Evolutionary conservation across 345 rosid genomes (phyloP).

Genomic region (Salix koriyanagi): DNA sequence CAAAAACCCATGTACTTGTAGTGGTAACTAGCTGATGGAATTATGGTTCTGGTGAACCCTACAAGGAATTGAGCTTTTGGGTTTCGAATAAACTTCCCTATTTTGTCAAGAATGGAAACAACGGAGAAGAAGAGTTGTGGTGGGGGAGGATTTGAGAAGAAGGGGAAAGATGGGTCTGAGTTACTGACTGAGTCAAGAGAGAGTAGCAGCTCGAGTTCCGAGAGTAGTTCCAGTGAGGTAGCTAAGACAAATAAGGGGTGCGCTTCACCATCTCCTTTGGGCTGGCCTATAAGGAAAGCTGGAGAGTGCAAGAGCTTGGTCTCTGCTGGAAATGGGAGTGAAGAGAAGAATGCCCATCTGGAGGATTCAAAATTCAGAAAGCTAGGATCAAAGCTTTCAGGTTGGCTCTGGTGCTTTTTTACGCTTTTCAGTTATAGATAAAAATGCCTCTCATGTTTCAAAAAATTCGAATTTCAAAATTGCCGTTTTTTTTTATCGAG

Average conservation of each 20-base stretch:
- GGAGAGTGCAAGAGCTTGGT: slow-evolving; percentile 39
- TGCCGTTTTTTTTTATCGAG: neutral
- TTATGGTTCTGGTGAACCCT: slow-evolving; percentile 7
- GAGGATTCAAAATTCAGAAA: slow-evolving; percentile 40
- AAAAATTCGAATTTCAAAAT: neutral
- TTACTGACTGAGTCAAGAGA: slow-evolving; percentile 48
- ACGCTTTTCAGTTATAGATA: neutral
- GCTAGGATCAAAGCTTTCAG: slow-evolving; percentile 41
- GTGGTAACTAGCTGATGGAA: neutral
- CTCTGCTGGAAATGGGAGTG: slow-evolving; percentile 28
- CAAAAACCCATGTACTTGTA: neutral
- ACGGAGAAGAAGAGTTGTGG: slow-evolving; percentile 37
- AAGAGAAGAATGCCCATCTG: slow-evolving; percentile 24
- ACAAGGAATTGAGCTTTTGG: neutral
- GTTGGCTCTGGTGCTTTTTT: slow-evolving; percentile 26
- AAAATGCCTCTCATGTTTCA: neutral
- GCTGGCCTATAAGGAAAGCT: slow-evolving; percentile 91
- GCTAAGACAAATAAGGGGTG: slow-evolving; percentile 27
- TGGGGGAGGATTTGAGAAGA: slow-evolving; percentile 29
- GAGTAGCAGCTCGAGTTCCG: slow-evolving; percentile 47
- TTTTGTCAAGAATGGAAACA: slow-evolving; percentile 43
- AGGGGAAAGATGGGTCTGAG: slow-evolving; percentile 37
- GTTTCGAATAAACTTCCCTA: neutral
- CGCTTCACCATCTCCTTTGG: slow-evolving; percentile 56
- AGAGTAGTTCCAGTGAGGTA: slow-evolving; percentile 28